Evolutionary conservation across 2,329 filamentous ascomycete species (phyloP), one percentile per base, ranked within the genome.

Genomic region (Epichloe festucae): DNA sequence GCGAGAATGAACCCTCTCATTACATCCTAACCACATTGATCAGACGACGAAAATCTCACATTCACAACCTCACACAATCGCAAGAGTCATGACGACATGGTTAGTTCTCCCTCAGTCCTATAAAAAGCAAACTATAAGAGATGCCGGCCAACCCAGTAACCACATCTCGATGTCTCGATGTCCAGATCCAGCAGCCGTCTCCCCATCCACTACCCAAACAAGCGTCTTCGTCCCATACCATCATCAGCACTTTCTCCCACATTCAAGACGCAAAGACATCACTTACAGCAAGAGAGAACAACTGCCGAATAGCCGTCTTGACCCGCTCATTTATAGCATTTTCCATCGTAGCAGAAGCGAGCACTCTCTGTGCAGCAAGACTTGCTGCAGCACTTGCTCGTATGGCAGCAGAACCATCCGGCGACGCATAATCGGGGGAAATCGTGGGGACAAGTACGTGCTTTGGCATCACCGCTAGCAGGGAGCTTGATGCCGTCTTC

Each of bases 321-420:
- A 3, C 19, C n/a, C 19, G 40, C 46, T 49, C 49, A 55, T n/a
- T 14, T 14, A 38, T 52, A 55, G 51, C 53, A 55, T 38, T 55
- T 40, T 21, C 53, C 53, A 11, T 52, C n/a, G 43, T 39, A 21
- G 51, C 53, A 55, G 51, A 7, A 55, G 6, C 6, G 38, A 34
- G 53, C 51, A 8, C 14, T 38, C 15, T 53, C 42, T 39, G 31
- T 7, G 46, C 53, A 55, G 51, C 53, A 55, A 7, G 53, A 53
- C n/a, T 19, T 35, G 3, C 11, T 1, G 46, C 53, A 55, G 49
- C 53, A 55, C 46, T 55, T 55, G 49, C 14, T 36, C 15, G 53
- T 55, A 21, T 6, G 17, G 53, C 53, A 55, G 52, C 53, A 55
- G 11, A 55, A 47, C 12, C 21, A 15, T 19, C 43, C 49, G 35